Evolutionary conservation across 495 filamentous ascomycete species (phyloP).

Genomic region (Penicillium longicatenatum): DNA sequence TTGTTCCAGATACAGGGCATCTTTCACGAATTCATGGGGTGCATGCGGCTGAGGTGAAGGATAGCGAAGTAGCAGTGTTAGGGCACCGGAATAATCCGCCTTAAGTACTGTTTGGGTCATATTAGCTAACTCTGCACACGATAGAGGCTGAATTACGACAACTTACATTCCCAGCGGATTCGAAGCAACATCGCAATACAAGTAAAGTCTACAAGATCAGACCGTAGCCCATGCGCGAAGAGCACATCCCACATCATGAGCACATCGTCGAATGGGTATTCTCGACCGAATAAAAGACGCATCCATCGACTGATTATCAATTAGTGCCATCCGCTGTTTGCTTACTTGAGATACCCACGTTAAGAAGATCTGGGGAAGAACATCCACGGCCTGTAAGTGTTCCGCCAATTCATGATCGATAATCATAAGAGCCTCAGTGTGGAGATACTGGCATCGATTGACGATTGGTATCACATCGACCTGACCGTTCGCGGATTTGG

Average conservation of each 20-base stretch:
- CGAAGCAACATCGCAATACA: slow-evolving; percentile 93
- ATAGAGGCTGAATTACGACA: neutral
- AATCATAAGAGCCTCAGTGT: slow-evolving; percentile 73
- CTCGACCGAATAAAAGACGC: slow-evolving; percentile 86
- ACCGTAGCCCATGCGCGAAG: slow-evolving; percentile 83
- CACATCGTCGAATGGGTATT: slow-evolving; percentile 86
- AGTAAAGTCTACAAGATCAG: slow-evolving; percentile 82
- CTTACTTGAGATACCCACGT: slow-evolving; percentile 56
- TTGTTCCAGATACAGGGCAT: slow-evolving; percentile 81
- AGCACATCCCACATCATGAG: slow-evolving; percentile 87
- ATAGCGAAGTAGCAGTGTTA: slow-evolving; percentile 82
- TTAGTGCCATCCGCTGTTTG: slow-evolving; percentile 12
- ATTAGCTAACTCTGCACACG: slow-evolving; percentile 23
- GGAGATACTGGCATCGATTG: slow-evolving; percentile 79
- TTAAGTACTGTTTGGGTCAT: slow-evolving; percentile 62
- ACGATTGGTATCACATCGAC: slow-evolving; percentile 76
- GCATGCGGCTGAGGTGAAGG: slow-evolving; percentile 60
- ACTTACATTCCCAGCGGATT: slow-evolving; percentile 86
- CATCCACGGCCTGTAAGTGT: slow-evolving; percentile 80
- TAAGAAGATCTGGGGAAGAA: slow-evolving; percentile 95
- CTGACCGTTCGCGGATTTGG: slow-evolving; percentile 41
- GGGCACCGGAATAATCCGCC: slow-evolving; percentile 80
- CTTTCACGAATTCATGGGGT: slow-evolving; percentile 78
- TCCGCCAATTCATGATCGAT: slow-evolving; percentile 80
- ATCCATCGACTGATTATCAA: slow-evolving; percentile 76